Base-by-base conservation (phyloP, 108 stramenopile genomes). In the Pseudonitzschia delicatissima region DNA sequence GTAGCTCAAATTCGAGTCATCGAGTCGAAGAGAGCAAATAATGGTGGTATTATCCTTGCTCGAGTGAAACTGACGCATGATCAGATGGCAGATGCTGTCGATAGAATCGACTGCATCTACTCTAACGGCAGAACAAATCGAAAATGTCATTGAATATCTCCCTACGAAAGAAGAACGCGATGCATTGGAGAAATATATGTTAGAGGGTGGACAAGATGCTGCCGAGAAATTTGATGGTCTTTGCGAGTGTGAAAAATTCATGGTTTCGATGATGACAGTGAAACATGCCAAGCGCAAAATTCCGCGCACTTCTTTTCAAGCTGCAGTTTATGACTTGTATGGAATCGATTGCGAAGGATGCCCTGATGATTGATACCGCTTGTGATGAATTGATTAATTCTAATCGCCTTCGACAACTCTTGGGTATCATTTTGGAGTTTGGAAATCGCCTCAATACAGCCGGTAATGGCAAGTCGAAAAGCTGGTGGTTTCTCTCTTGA, bases 401-500 rank as follows among this genome's bases (percentile, higher is more conserved):
- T 21, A 73, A 77, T 33, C 77, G 90, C 12, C 77, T 97, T 33
- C 84, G 88, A 45, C 91, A 92, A 65, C 77, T 97, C 13, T 81
- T 97, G 33, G 92, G 90, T 29, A 90, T 95, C 36, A 84, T 95
- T 51, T 72, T 97, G 23, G 90, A 92, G 45, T 85, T 97, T 68
- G 96, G 96, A 7, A 97, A 97, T 57, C 83, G 87, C 15, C 74
- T 97, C 20, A 97, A 95, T 66, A 92, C 90, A 3, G 94, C 89
- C 7, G 93, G 91, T 23, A 77, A 71, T 31, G 68, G 74, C 28
- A 76, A 82, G 87, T 57, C 57, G 82, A 26, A 89, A 90, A 64
- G 93, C 96, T 7, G 85, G 87, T 15, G 98, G 92, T 15, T 96
- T 97, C 71, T 82, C 95, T 4, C 71, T 98, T 4, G 95, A 96